phyloP scores from a whole-genome alignment of 225 moss, liverwort and hornwort genomes.

The Ulota crispa region DNA sequence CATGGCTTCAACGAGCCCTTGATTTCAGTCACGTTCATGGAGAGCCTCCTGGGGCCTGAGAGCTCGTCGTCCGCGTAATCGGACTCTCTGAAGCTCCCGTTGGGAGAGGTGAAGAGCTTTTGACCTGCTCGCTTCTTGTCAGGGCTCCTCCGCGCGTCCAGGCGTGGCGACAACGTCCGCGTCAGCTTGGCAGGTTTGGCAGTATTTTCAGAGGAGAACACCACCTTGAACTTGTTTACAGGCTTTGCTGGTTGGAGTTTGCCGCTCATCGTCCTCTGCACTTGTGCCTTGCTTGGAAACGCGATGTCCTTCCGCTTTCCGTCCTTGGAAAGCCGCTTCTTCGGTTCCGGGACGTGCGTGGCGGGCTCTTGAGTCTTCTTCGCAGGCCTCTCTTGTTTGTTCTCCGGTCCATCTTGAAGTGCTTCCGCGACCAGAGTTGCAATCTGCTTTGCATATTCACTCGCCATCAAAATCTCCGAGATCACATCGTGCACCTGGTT shows the following conservation, averaged over 20 bases:
- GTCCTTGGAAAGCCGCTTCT: conserved; percentile 24
- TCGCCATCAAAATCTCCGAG: conserved; percentile 58
- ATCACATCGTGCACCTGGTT: conserved; percentile 64
- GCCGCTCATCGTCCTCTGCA: conserved; percentile 49
- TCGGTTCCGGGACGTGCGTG: conserved; percentile 3
- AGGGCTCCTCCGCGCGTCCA: conserved; percentile 13
- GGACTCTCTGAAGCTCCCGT: conserved; percentile 35
- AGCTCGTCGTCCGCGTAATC: conserved; percentile 50
- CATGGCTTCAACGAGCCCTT: conserved; percentile 46
- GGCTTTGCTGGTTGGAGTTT: conserved; percentile 30
- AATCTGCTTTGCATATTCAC: conserved; percentile 59
- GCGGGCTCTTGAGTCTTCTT: background rate
- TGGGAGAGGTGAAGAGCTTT: conserved; percentile 32
- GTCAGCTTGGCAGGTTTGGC: conserved; percentile 23
- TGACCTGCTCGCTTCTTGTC: conserved; percentile 17
- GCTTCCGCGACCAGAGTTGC: conserved; percentile 49
- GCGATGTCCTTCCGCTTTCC: conserved; percentile 46
- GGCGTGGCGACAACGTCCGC: conserved; percentile 20
- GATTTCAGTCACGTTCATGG: conserved; percentile 57
- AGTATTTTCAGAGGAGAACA: conserved; percentile 19
- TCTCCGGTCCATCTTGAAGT: conserved; percentile 35
- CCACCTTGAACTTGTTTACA: conserved; percentile 39
- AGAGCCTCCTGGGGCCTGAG: conserved; percentile 25
- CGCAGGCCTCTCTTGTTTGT: background rate
- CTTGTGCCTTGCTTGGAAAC: conserved; percentile 47